Base-by-base conservation (phyloP, 768 basidiomycete species). In the Mycena venus region DNA sequence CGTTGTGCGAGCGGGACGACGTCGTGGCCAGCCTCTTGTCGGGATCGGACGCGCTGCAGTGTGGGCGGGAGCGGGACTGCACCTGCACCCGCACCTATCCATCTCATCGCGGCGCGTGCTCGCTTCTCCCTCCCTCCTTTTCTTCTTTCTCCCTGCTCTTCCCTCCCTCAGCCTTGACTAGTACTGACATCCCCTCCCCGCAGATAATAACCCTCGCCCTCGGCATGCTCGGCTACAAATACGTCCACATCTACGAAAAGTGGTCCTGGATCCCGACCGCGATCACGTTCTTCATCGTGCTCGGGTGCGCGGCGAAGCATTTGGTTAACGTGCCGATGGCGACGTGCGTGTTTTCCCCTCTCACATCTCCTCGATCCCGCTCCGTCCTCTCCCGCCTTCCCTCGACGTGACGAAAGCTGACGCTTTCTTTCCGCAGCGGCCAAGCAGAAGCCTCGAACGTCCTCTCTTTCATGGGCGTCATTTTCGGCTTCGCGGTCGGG, bases 401-500 rank as follows among this genome's bases (percentile, higher is more conserved):
- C 36, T 4, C 3, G 3, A 3, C 49, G 8, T 12, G 5, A 31
- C n/a, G n/a, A n/a, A n/a, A n/a, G n/a, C 14, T 27, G 27, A 21
- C 61, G 1, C 34, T 4, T 27, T 23, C 4, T 11, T 27, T 77
- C 12, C 75, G 70, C 38, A 77, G 75, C 44, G 85, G 84, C 17
- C 77, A 77, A 38, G 75, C 74, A 0, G 85, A 84, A 44, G 83
- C 83, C 14, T 85, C 82, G 21, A 76, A 64, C 67, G 82, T 84
- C 55, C 82, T 88, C 38, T 83, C 82, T 14, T 87, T 87, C 75
- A 84, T 81, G 32, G 81, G 81, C 58, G 79, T 80, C 36, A 75
- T 83, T 59, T 76, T 89, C 7, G 91, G 91, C 0, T 92, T 91
- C 66, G 86, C 89, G 15, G 85, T 90, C 76, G 87, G 87, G 25